Base-by-base conservation (phyloP, 2,329 filamentous ascomycete species). In the Immersiporthe knoxdaviesiana region DNA sequence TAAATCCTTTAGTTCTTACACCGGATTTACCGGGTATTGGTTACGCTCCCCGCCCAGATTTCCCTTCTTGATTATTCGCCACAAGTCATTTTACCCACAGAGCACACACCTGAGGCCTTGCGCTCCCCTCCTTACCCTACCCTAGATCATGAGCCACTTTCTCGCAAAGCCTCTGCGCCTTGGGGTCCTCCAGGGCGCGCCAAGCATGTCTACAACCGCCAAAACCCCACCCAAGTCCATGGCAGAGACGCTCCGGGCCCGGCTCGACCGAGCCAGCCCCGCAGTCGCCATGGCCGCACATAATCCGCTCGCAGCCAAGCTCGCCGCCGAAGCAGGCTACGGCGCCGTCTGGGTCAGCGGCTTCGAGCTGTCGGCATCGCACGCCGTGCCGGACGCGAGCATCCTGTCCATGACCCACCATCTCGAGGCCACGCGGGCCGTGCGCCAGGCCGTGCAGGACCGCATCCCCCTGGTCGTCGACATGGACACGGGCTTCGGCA, bases 401-500 rank as follows among this genome's bases (percentile, higher is more conserved):
- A 37, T 59, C 56, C 56, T 59, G 10, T 59, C 56, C 56, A 59
- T 59, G 56, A 16, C 30, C 56, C 30, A 59, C 56, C 56, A 59
- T 32, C 56, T 59, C 18, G 56, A 59, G 21, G 56, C 32, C 32
- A 59, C 56, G 18, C 56, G 56, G 16, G 56, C 56, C 18, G 37
- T 37, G 56, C 21, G 27, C 32, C 56, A 37, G 30, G 56, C 56
- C 14, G 56, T 59, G 65, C 78, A 78, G 52, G 78, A 79, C 0
- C 78, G 64, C 0, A 68, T 84, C 0, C 83, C 82, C 0, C 73
- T 85, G 30, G 76, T 84, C 72, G 82, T 78, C 0, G 83, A 84
- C 72, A 82, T 81, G 0, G 82, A 84, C 69, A 84, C 82, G 0
- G 83, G 83, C 2, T 84, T 84, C 65, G 83, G 83, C 6, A 79